These are phyloP conservation scores for Saccharomycopsis selenospora DNA, from an alignment of 805 yeast species.

Conservation along the genomic window DNA sequence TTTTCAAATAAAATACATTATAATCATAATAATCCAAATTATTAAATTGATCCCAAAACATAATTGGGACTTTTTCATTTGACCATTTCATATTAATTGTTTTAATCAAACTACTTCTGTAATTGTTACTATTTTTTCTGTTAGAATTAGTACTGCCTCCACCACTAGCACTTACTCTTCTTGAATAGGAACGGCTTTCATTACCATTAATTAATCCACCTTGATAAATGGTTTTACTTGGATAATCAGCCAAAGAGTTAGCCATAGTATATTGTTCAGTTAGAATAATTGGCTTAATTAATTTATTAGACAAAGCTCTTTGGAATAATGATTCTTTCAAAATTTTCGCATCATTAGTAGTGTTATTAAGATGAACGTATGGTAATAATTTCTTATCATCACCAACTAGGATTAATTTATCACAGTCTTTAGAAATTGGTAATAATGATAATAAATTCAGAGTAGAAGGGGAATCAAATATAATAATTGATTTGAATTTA, in stretches of 20 bases:
- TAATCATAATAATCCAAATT: conserved; percentile 42
- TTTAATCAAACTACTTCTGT: not conserved
- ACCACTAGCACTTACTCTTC: conserved; percentile 1
- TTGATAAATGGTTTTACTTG: conserved; percentile 55
- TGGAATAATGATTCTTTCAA: conserved; percentile 52
- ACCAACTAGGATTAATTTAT: conserved; percentile 32
- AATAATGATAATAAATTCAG: conserved; percentile 18
- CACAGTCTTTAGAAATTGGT: conserved; percentile 19
- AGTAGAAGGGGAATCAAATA: conserved; percentile 17
- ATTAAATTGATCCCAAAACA: conserved; percentile 42
- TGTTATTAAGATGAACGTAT: conserved; percentile 35
- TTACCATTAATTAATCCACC: conserved; percentile 56
- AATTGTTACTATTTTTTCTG: not conserved
- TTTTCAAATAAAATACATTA: conserved; percentile 39
- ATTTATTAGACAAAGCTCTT: conserved; percentile 41
- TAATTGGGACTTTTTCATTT: conserved; percentile 43
- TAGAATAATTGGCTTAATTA: conserved; percentile 49
- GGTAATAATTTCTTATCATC: conserved; percentile 63
- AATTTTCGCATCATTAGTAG: conserved; percentile 45
- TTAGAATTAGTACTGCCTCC: not conserved
- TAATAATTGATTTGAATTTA: conserved; percentile 17
- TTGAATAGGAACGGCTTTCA: conserved; percentile 25
- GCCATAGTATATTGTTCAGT: conserved; percentile 59
- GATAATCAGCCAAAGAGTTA: conserved; percentile 40
- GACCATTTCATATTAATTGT: conserved; percentile 46